Evolutionary conservation across 805 yeast genomes (phyloP), one percentile per base, ranked within the genome.

Genomic region (Monosporozyma siamensis): DNA sequence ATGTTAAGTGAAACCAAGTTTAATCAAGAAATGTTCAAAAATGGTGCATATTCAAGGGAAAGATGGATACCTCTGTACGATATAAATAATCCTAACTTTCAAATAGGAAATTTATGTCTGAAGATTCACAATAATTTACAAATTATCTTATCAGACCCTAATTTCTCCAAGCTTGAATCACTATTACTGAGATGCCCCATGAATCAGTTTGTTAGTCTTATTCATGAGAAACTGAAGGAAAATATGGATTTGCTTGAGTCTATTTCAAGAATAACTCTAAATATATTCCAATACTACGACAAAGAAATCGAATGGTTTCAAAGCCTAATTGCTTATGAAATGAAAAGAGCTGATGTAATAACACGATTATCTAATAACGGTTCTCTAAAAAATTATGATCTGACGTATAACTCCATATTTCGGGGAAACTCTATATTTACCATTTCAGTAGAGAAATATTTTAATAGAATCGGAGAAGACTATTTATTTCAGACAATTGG

Each of bases 381-480:
- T n/a, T n/a, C n/a, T n/a, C n/a, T 53, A n/a, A 62, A 48, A 10
- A 44, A 53, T 14, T 51, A 57, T 3, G 44, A 49, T 7, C 57
- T 55, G 67, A 34, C 77, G 3, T 72, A 75, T 48, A 80, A 75
- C 48, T 72, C 85, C 0, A 58, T 86, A 12, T 90, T 90, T 55
- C 70, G 98, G 51, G 95, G 96, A 0, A 83, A 86, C 44, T 79
- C 95, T 1, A 70, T 90, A 4, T 69, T 92, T 46, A 80, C 95
- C 0, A 85, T 85, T 56, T 72, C 95, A 0, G 59, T 89, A 42
- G 98, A 90, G 53, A 70, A 75, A 45, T 87, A 78, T 55, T 80
- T 83, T 56, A 70, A 81, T 32, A 67, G 90, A 53, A 69, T 82
- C 15, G 97, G 97, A 1, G 81, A 76, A 46, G 88, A 81, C 46